Percentiles rank a stretch among this genome's conserved stretches.
phyloP scores from a whole-genome alignment of 2,329 filamentous ascomycete species.

The Pseudofabraea citricarpa region DNA sequence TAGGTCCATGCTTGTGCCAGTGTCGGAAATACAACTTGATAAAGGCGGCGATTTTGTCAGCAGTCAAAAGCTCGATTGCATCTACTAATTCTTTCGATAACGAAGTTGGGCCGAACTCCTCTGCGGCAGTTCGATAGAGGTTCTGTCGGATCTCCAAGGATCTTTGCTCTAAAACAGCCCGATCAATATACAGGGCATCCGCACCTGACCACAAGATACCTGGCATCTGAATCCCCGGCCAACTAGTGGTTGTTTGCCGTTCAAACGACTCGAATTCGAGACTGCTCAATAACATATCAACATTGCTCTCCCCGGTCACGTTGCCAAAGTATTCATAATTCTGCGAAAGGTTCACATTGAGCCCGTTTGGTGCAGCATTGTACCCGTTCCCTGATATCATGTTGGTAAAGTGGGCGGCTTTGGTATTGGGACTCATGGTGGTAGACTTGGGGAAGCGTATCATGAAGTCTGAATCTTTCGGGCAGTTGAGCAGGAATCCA shows the following conservation, averaged over 20 bases:
- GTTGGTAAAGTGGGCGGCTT: conserved; percentile 7
- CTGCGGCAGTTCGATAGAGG: conserved; percentile 19
- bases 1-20: conserved; percentile 28
- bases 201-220: conserved; percentile 17
- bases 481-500: conserved; percentile 26
- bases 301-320: conserved; percentile 12
- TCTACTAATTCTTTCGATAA: conserved; percentile 20
- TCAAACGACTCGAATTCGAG: conserved; percentile 24
- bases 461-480: conserved; percentile 24
- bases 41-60: conserved; percentile 18
- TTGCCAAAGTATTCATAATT: conserved; percentile 10
- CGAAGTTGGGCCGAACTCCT: conserved; percentile 13
- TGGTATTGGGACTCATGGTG: conserved; percentile 16
- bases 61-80: conserved; percentile 22
- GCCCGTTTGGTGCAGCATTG: conserved; percentile 4
- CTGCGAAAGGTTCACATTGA: conserved; percentile 6
- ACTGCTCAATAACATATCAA: conserved; percentile 19
- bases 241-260: conserved; percentile 18
- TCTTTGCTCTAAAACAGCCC: conserved; percentile 17
- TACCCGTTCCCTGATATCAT: conserved; percentile 4
- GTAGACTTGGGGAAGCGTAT: conserved; percentile 22
- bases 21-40: conserved; percentile 27
- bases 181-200: conserved; percentile 13
- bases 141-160: conserved; percentile 24
- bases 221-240: conserved; percentile 13